These are phyloP conservation scores for Viola pubescens DNA, from an alignment of 441 rosid species.

Conservation along the genomic window DNA sequence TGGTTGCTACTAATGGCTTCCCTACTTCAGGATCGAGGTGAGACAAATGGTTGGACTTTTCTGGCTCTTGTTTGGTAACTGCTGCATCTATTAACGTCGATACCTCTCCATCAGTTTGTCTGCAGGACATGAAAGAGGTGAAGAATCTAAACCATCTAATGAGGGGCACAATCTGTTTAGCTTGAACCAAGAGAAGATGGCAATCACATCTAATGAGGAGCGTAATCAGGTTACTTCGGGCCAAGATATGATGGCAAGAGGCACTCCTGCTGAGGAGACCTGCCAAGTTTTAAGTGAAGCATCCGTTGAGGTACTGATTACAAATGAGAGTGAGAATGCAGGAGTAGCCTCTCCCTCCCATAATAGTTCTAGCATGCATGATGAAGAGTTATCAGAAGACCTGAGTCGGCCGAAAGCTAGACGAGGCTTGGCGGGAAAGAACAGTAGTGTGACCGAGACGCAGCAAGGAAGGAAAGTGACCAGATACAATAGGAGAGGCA, in stretches of 20 bases:
- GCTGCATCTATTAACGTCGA: background rate
- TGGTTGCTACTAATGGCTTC: slow-evolving; percentile 36
- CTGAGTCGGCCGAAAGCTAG: slow-evolving; percentile 25
- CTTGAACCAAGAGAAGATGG: slow-evolving; percentile 16
- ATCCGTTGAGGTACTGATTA: slow-evolving; percentile 30
- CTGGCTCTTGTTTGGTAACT: background rate
- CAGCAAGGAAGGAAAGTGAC: slow-evolving; percentile 30
- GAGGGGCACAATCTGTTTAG: slow-evolving; percentile 23
- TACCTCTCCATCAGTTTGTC: slow-evolving; percentile 31
- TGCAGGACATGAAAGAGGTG: slow-evolving; percentile 27
- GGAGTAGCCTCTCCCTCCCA: slow-evolving; percentile 34
- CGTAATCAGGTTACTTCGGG: slow-evolving; percentile 16
- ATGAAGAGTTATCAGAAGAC: slow-evolving; percentile 34
- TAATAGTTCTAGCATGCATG: slow-evolving; percentile 42
- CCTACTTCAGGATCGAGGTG: slow-evolving; percentile 47
- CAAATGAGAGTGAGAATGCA: slow-evolving; percentile 12
- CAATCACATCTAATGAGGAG: slow-evolving; percentile 16
- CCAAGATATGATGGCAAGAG: slow-evolving; percentile 14
- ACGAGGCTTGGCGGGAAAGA: slow-evolving; percentile 25
- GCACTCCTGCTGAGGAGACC: slow-evolving; percentile 16
- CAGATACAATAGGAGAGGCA: slow-evolving; percentile 39
- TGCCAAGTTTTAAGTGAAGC: slow-evolving; percentile 34
- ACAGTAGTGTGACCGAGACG: slow-evolving; percentile 30
- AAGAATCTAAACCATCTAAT: slow-evolving; percentile 21
- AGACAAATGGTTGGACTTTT: slow-evolving; percentile 8